Conservation (phyloP, 1,139 yeast genomes). For the Debaryomyces singareniensis region DNA sequence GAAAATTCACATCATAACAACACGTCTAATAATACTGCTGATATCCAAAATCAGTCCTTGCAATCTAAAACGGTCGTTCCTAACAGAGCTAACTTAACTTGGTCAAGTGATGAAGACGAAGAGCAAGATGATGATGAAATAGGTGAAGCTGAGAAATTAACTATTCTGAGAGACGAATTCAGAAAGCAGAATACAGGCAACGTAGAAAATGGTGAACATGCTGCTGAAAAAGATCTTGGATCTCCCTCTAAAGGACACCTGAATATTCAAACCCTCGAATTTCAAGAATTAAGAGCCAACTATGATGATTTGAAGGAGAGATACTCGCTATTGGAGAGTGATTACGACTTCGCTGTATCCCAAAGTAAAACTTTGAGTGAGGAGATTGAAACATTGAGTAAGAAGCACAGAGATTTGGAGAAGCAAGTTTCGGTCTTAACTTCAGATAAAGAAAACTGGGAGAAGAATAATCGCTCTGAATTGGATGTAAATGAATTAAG, state of each 20-base stretch:
- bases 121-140: conserved; percentile 7
- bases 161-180: no score
- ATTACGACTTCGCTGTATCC: conserved; percentile 15
- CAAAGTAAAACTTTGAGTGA: conserved; percentile 19
- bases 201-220: conserved; percentile 1
- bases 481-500: conserved; percentile 14
- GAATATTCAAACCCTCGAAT: not conserved
- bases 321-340: conserved; percentile 16
- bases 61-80: conserved; percentile 69
- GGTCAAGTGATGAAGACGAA: conserved; percentile 75
- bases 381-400: conserved; percentile 16
- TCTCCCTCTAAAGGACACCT: conserved; percentile 1
- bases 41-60: conserved; percentile 6
- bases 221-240: conserved; percentile 1
- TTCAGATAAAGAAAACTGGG: conserved; percentile 5
- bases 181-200: conserved; percentile 1
- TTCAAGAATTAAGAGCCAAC: conserved; percentile 6
- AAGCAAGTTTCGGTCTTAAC: conserved; percentile 4
- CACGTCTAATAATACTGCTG: not conserved
- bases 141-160: conserved; percentile 2
- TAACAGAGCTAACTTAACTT: conserved; percentile 67
- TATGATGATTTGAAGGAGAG: conserved; percentile 11
- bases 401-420: conserved; percentile 8
- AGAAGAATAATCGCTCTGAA: conserved; percentile 1
- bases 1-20: conserved; percentile 3